Evolutionary conservation across 306 rosid genomes (phyloP), one percentile per base, ranked within the genome.

Genomic region (Ammopiptanthus mongolicus): DNA sequence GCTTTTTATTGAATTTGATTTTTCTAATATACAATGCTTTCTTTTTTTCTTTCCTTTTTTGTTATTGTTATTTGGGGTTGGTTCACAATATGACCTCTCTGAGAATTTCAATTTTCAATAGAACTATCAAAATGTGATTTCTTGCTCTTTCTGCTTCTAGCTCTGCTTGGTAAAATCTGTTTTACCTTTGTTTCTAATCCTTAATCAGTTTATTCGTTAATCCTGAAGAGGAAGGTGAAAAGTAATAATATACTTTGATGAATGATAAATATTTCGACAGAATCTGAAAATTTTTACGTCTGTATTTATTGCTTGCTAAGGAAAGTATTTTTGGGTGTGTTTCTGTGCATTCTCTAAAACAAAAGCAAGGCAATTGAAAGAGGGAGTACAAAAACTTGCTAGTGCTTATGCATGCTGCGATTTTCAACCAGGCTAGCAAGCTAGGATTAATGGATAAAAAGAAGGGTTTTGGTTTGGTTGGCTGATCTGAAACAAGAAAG

Each of bases 401-500:
- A 36, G 13, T 75, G 57, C 19, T 31, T 50, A 22, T 73, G 44
- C 12, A 65, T 60, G 29, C 46, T 50, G 44, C 5, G 23, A 65
- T 73, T 64, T 65, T 31, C 71, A 60, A 28, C 33, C 28, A 28
- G 47, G 50, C 25, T 10, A 12, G 33, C 5, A 10, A 50, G 25
- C 25, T 31, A 56, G 17, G 8, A 37, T 37, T 37, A 37, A 37
- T 37, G 58, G 36, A 25, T 21, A 22, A 11, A 18, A 53, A 36
- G 28, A 63, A 22, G 67, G 62, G 47, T 42, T 79, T 65, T 50
- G 70, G 22, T 68, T 67, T 68, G 22, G 50, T 76, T 75, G 3
- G 15, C 48, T 39, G 55, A 73, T 73, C 69, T 60, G 5, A 21
- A 41, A 50, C 63, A 0, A 36, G 46, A 37, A 65, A 62, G 34